Conservation (phyloP, 768 basidiomycete species). For the Sarcodon sp. region DNA sequence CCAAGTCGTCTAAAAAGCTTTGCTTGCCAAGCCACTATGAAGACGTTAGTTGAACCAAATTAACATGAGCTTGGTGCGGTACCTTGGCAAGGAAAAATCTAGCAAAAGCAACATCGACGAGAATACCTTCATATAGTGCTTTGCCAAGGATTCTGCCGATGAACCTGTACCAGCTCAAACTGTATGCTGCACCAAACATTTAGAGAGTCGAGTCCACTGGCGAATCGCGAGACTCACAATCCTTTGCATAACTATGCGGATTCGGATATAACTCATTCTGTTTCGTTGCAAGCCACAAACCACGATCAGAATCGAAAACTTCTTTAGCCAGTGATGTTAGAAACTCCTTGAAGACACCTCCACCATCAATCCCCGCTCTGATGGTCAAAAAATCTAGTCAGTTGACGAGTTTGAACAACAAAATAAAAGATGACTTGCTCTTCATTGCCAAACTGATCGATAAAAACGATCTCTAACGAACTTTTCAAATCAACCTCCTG, state of each 20-base stretch:
- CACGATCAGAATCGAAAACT: slow-evolving; percentile 89
- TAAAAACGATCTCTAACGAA: slow-evolving; percentile 82
- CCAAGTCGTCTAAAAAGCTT: slow-evolving; percentile 86
- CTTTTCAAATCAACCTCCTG: slow-evolving; percentile 67
- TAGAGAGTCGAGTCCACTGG: neutral
- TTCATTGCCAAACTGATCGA: slow-evolving; percentile 77
- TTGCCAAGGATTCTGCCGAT: slow-evolving; percentile 92
- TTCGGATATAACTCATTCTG: slow-evolving; percentile 95
- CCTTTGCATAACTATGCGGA: slow-evolving; percentile 83
- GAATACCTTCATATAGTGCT: slow-evolving; percentile 91
- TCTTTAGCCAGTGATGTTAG: slow-evolving; percentile 88
- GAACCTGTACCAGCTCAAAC: slow-evolving; percentile 85
- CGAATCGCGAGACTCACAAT: slow-evolving; percentile 36
- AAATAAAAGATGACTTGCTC: slow-evolving; percentile 41
- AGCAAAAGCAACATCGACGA: slow-evolving; percentile 92
- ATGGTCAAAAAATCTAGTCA: slow-evolving; percentile 2
- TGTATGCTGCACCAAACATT: slow-evolving; percentile 41
- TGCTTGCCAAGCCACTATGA: slow-evolving; percentile 82
- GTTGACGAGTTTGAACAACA: too few species aligned
- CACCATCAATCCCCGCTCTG: slow-evolving; percentile 89
- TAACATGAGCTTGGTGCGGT: slow-evolving; percentile 2
- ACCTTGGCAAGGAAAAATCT: slow-evolving; percentile 90
- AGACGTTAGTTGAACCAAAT: neutral
- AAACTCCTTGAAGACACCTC: slow-evolving; percentile 97
- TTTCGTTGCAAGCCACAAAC: slow-evolving; percentile 84